Conservation (phyloP, 345 rosid species). For the Moricandia arvensis region DNA sequence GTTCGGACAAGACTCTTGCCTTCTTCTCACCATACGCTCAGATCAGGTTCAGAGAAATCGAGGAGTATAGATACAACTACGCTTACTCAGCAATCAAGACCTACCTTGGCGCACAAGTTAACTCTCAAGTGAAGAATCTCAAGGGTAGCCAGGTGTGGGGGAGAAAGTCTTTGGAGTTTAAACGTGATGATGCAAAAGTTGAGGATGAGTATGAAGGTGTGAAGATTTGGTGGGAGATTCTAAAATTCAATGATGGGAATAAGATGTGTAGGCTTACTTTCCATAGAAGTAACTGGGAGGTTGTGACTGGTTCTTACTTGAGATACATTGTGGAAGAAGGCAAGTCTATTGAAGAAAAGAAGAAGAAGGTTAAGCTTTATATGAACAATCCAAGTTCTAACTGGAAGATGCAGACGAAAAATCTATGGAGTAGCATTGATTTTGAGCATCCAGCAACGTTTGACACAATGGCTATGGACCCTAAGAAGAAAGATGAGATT, state of each 20-base stretch:
- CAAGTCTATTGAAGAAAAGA: constrained; percentile 41
- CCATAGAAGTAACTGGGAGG: constrained; percentile 39
- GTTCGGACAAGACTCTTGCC: constrained; percentile 31
- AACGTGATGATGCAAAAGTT: constrained; percentile 4
- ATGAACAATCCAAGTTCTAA: constrained; percentile 42
- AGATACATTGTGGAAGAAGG: constrained; percentile 47
- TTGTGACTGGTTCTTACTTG: constrained; percentile 42
- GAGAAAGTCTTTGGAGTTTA: constrained; percentile 7
- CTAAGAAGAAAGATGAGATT: constrained; percentile 37
- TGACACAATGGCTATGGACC: constrained; percentile 42
- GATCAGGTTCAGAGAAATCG: constrained; percentile 51
- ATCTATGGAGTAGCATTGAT: constrained; percentile 31
- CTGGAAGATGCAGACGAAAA: not conserved
- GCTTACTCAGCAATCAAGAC: constrained; percentile 48
- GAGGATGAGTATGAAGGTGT: constrained; percentile 29
- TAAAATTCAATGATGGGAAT: not conserved
- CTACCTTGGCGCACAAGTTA: constrained; percentile 43
- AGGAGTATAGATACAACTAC: constrained; percentile 44
- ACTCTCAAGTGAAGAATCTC: constrained; percentile 22
- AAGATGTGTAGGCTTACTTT: constrained; percentile 42
- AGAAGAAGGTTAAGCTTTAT: constrained; percentile 46
- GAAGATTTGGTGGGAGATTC: constrained; percentile 25
- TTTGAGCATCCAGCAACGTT: constrained; percentile 46
- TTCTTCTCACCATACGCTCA: constrained; percentile 46
- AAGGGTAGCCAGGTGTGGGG: constrained; percentile 12